Evolutionary conservation across 2,329 filamentous ascomycete species (phyloP), one percentile per base, ranked within the genome.

Genomic region (Fusarium sp.): DNA sequence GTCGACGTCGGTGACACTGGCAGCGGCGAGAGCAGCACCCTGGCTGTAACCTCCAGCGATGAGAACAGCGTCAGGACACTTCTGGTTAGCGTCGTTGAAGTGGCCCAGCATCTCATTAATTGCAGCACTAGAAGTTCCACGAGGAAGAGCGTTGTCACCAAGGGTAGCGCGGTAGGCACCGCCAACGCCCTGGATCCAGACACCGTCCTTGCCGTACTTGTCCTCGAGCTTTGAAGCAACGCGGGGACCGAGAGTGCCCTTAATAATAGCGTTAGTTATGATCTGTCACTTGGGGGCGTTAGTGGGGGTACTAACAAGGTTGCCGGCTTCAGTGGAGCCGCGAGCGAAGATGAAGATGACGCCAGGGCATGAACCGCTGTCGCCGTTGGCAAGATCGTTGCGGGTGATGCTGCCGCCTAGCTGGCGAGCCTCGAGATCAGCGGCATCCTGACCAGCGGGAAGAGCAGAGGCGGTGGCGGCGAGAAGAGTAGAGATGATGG

Each of bases 141-240:
- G 69, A 7, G 82, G 80, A 2, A 83, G 78, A 42, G 79, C 77
- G 68, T 86, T 86, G 30, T 79, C 77, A 2, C 73, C 61, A 0
- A 85, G 45, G 3, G 70, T 70, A 1, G 83, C 84, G 3, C 62
- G 75, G 75, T 87, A 87, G 5, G 78, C 69, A 30, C 78, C 79
- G 11, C 82, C 81, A 20, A 87, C 83, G 20, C 85, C 85, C 70
- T 86, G 85, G 28, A 85, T 80, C 82, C 82, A 83, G 64, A 84
- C 68, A 24, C 75, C 64, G 14, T 50, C 60, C 22, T 13, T 45
- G 51, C 78, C 77, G 36, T 79, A 81, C 33, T 65, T 61, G 28
- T 56, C 55, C 47, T 80, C 77, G 1, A 84, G 76, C 41, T 68
- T 78, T 18, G 69, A 65, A 11, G 77, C 80, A 16, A 82, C 65